A percentile compares a stretch with the other conserved stretches of the same genome.
Conservation (phyloP, 1,284 basidiomycete species). For the Puccinia hordei region DNA sequence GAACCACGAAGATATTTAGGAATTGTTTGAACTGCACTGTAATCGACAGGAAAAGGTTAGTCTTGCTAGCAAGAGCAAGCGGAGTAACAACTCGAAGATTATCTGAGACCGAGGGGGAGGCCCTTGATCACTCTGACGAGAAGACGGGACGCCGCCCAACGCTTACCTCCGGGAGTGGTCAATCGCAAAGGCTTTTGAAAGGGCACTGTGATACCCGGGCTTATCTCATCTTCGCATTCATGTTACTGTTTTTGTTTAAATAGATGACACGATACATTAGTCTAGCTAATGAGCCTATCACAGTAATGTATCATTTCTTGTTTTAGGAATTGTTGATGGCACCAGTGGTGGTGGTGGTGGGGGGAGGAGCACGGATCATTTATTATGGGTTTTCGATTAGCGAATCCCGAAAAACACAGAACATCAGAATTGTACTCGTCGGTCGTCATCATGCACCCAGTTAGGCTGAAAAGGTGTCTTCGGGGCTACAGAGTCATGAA, state of each 20-base stretch:
- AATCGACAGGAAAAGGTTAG: conserved; percentile 21
- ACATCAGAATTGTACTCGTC: too few species aligned
- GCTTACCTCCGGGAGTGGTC: not conserved
- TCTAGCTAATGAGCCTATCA: not conserved
- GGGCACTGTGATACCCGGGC: not conserved
- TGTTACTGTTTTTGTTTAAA: not conserved
- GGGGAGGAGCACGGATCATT: too few species aligned
- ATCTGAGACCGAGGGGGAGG: not conserved
- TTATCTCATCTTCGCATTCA: not conserved
- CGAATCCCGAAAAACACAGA: too few species aligned
- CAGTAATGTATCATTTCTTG: not conserved
- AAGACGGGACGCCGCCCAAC: not conserved
- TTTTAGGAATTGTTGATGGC: not conserved
- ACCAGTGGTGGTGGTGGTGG: too few species aligned
- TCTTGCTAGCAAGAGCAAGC: conserved; percentile 28
- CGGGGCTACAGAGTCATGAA: too few species aligned
- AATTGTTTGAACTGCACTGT: conserved; percentile 22
- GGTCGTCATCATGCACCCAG: too few species aligned
- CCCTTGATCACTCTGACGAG: not conserved
- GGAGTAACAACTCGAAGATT: not conserved
- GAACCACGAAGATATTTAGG: not conserved
- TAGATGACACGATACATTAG: not conserved
- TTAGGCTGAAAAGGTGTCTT: too few species aligned
- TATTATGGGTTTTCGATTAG: too few species aligned
- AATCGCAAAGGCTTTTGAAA: not conserved